Evolutionary conservation across 176 grass and related monocot genomes (phyloP).

Genomic region (Paspalum vaginatum): DNA sequence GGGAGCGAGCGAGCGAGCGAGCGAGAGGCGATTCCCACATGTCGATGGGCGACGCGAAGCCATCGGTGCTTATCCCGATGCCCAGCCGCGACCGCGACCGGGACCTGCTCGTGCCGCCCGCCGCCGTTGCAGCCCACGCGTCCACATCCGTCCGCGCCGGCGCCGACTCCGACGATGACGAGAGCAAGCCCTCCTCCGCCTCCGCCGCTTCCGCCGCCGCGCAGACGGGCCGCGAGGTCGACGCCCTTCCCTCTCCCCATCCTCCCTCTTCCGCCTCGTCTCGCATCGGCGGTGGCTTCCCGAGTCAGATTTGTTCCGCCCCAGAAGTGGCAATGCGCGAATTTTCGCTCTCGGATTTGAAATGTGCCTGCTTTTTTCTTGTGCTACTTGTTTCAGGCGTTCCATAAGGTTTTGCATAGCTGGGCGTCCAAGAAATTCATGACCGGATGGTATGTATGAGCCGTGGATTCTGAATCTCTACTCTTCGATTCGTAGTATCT

Average conservation of each 20-base stretch:
- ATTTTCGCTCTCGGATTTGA: conserved; percentile 7
- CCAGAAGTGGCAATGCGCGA: background rate
- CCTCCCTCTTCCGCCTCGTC: background rate
- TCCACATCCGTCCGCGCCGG: conserved; percentile 26
- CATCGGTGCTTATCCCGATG: conserved; percentile 51
- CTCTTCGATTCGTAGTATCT: background rate
- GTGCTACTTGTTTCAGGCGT: conserved; percentile 52
- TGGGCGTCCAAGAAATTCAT: conserved; percentile 93
- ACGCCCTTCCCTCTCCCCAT: background rate
- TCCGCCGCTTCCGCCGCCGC: conserved; percentile 43
- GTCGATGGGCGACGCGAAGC: conserved; percentile 58
- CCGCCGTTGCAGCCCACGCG: conserved; percentile 14
- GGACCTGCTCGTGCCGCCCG: conserved; percentile 52
- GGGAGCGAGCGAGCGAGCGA: background rate
- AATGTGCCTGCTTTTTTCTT: conserved; percentile 31
- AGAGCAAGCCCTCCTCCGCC: conserved; percentile 52
- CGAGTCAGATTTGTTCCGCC: conserved; percentile 38
- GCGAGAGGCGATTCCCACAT: background rate
- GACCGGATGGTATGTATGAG: conserved; percentile 67
- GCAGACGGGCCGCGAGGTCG: conserved; percentile 63
- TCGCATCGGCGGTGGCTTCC: background rate
- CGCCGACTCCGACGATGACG: conserved; percentile 41
- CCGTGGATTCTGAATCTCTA: background rate
- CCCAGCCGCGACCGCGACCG: conserved; percentile 52
- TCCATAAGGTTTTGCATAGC: conserved; percentile 72